These are phyloP conservation scores for Trichoderma koningii DNA, from an alignment of 2,329 filamentous ascomycete species.

Conservation along the genomic window DNA sequence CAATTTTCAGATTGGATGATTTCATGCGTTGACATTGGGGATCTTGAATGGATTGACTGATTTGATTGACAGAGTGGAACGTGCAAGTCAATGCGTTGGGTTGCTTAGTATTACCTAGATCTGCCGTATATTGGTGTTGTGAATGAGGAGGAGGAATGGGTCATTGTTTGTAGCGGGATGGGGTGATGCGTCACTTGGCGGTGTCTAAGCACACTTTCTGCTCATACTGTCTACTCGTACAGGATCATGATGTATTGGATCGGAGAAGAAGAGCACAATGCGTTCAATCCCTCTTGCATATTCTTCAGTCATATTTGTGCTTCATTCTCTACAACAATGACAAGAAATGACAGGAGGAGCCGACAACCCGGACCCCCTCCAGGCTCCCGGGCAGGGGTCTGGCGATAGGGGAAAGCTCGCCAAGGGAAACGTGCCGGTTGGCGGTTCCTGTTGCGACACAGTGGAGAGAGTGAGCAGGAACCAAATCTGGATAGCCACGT, in stretches of 20 bases:
- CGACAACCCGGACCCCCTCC: too few relatives aligned
- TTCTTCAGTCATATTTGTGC: not conserved
- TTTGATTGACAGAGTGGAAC: not conserved
- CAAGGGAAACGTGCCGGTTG: constrained; percentile 22
- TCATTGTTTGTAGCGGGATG: too few relatives aligned
- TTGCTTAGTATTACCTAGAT: too few relatives aligned
- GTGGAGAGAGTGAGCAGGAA: constrained; percentile 10
- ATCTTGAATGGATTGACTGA: not conserved
- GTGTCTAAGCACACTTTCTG: too few relatives aligned
- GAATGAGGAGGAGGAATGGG: too few relatives aligned
- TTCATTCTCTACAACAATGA: not conserved
- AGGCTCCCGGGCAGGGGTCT: not conserved
- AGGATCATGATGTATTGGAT: too few relatives aligned
- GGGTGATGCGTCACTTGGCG: too few relatives aligned
- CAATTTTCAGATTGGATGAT: not conserved
- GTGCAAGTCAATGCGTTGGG: not conserved
- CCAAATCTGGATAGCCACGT: constrained; percentile 14
- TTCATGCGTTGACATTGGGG: constrained; percentile 12
- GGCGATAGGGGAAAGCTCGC: not conserved
- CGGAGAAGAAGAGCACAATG: not conserved
- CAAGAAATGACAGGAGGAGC: constrained; percentile 17
- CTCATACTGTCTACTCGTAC: too few relatives aligned
- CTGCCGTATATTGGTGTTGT: too few relatives aligned
- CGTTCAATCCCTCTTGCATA: not conserved
- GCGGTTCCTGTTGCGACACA: not conserved